Evolutionary conservation across 306 rosid genomes (phyloP).

Genomic region (Fagus sylvatica): DNA sequence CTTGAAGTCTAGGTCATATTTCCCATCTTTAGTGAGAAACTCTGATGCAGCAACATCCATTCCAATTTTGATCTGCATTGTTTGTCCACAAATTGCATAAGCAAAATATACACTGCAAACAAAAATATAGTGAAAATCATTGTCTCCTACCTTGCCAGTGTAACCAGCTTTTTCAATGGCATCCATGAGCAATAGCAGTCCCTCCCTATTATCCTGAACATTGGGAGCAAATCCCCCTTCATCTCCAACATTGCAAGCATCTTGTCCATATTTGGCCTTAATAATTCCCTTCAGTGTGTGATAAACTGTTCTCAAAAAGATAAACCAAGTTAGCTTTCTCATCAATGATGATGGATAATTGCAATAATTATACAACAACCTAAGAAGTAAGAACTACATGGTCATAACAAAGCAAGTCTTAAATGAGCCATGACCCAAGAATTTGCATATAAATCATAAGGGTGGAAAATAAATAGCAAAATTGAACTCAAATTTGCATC

Average conservation of each 20-base stretch:
- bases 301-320: constrained; percentile 57
- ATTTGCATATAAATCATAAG: neutral
- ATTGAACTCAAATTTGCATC: constrained; percentile 1
- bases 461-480: neutral
- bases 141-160: constrained; percentile 75
- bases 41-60: constrained; percentile 99
- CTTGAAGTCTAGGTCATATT: constrained; percentile 88
- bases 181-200: constrained; percentile 84
- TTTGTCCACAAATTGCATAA: constrained; percentile 8
- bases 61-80: constrained; percentile 93
- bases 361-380: neutral
- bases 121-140: constrained; percentile 11
- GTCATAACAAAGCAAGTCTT: constrained; percentile 14
- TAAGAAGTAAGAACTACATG: constrained; percentile 13
- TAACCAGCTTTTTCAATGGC: constrained; percentile 99
- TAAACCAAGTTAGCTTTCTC: neutral
- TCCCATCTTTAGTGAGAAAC: constrained; percentile 78
- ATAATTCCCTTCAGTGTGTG: constrained; percentile 90
- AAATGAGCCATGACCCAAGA: constrained; percentile 18
- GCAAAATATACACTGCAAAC: constrained; percentile 17
- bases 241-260: constrained; percentile 98
- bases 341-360: neutral
- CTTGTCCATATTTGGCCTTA: constrained; percentile 95
- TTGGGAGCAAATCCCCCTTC: constrained; percentile 99
- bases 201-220: constrained; percentile 97